Base-by-base conservation (phyloP, 1,139 yeast genomes). In the Zygotorulaspora mrakii region DNA sequence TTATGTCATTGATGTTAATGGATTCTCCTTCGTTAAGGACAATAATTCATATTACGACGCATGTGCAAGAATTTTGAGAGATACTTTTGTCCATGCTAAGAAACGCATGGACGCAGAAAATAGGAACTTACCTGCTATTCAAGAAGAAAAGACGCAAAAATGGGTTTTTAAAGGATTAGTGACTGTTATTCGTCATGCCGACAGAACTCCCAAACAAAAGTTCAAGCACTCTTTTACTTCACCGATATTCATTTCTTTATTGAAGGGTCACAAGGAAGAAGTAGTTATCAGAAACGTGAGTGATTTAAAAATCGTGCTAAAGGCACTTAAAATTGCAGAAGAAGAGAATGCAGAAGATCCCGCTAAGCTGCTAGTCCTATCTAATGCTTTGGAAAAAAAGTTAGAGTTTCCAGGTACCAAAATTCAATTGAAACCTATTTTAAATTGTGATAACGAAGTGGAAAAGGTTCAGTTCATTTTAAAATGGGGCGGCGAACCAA, bases 401-500 rank as follows among this genome's bases (percentile, higher is more conserved):
- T 74, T 89, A 72, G 71, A 76, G 37, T 80, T 91, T 55, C 97
- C 97, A 0, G 99, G 99, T 5, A 94, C 99, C 0, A 94, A 94
- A 57, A 85, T 94, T 45, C 99, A 94, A 66, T 70, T 94, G 53
- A 94, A 94, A 61, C 99, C 99, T 0, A 79, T 94, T 4, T 62
- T 88, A 39, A 75, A 77, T 53, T 67, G 70, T 6, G 82, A 77
- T 28, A 76, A 77, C 7, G 89, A 83, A 37, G 94, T 91, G 13
- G 97, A 89, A 50, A 94, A 94, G 59, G 96, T 91, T 16, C 98
- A 94, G 64, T 79, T 94, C 48, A 94, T 91, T 48, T 71, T 91
- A 54, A 94, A 94, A 62, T 94, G 98, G 98, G 98, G 98, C 54
- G 99, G 99, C 50, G 99, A 94, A 63, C 96, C 98, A 7, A 94